Conservation (phyloP, 2,329 filamentous ascomycete species). For the Phoma sp. region DNA sequence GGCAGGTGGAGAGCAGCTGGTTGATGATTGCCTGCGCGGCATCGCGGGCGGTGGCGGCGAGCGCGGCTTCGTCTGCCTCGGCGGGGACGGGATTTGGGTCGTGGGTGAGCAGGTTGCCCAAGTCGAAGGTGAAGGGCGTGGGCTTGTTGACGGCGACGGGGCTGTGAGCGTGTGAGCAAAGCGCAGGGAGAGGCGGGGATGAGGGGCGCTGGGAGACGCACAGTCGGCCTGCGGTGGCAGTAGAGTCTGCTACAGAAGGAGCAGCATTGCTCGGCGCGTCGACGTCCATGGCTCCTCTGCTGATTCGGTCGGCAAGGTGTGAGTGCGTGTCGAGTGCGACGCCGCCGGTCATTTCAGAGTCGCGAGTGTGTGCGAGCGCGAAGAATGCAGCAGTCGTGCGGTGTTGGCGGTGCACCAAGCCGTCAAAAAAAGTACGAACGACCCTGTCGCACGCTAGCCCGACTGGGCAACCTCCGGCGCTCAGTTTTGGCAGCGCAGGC, state of each 20-base stretch:
- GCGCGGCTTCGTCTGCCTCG: conserved; percentile 67
- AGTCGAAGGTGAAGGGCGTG: conserved; percentile 90
- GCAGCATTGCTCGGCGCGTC: conserved; percentile 29
- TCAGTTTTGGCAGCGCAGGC: conserved; percentile 26
- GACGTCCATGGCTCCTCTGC: conserved; percentile 45
- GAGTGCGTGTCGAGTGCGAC: conserved; percentile 34
- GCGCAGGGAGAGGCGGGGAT: conserved; percentile 1
- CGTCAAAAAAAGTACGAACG: conserved; percentile 18
- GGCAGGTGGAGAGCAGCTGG: conserved; percentile 89
- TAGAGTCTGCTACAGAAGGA: conserved; percentile 44
- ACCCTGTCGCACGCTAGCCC: conserved; percentile 25
- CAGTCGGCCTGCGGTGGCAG: conserved; percentile 39
- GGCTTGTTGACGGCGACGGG: conserved; percentile 67
- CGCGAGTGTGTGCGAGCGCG: not conserved
- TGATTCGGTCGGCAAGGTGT: conserved; percentile 40
- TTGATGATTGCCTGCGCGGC: conserved; percentile 92
- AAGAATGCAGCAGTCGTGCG: conserved; percentile 6
- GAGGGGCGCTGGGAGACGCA: conserved; percentile 24
- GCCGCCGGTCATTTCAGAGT: conserved; percentile 44
- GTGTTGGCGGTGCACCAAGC: not conserved
- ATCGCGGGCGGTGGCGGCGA: conserved; percentile 80
- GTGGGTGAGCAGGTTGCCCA: conserved; percentile 83
- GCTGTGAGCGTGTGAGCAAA: conserved; percentile 26
- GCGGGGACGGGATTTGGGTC: conserved; percentile 83
- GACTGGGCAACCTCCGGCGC: conserved; percentile 24